Percentiles rank a stretch among this genome's conserved stretches.
These are phyloP conservation scores for Saturnispora diversa DNA, from an alignment of 805 yeast species.

Conservation along the genomic window DNA sequence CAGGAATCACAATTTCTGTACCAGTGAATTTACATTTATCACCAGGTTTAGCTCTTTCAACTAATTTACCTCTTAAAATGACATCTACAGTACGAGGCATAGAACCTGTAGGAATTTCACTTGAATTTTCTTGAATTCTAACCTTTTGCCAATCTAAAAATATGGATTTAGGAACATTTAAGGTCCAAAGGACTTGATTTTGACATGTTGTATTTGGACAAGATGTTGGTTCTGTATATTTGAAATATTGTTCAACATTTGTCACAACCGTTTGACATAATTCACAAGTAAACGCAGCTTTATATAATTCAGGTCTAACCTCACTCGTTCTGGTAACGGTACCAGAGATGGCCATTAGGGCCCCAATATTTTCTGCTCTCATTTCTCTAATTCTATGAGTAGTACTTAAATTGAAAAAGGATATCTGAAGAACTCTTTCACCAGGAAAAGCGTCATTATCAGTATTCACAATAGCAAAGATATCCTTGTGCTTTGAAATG, in stretches of 20 bases:
- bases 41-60: constrained; percentile 95
- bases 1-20: constrained; percentile 90
- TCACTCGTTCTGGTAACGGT: constrained; percentile 95
- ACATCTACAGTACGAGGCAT: constrained; percentile 97
- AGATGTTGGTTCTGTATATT: constrained; percentile 87
- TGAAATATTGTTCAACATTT: constrained; percentile 87
- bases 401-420: constrained; percentile 79
- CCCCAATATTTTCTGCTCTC: constrained; percentile 82
- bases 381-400: constrained; percentile 82
- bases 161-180: constrained; percentile 74
- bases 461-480: constrained; percentile 33
- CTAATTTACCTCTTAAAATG: constrained; percentile 85
- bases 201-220: constrained; percentile 86
- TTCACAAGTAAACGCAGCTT: constrained; percentile 84
- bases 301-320: constrained; percentile 88
- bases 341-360: constrained; percentile 77
- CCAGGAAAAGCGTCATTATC: constrained; percentile 37
- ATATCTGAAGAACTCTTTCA: constrained; percentile 79
- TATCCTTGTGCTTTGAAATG: constrained; percentile 69
- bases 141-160: constrained; percentile 96
- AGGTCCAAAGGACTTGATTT: constrained; percentile 78
- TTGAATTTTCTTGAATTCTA: constrained; percentile 92
- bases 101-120: constrained; percentile 94
- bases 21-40: constrained; percentile 93
- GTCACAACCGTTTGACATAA: constrained; percentile 77